Percentiles rank a stretch among this genome's conserved stretches.
Conservation (phyloP, 805 yeast genomes). For the Saturnispora kantuleensis region DNA sequence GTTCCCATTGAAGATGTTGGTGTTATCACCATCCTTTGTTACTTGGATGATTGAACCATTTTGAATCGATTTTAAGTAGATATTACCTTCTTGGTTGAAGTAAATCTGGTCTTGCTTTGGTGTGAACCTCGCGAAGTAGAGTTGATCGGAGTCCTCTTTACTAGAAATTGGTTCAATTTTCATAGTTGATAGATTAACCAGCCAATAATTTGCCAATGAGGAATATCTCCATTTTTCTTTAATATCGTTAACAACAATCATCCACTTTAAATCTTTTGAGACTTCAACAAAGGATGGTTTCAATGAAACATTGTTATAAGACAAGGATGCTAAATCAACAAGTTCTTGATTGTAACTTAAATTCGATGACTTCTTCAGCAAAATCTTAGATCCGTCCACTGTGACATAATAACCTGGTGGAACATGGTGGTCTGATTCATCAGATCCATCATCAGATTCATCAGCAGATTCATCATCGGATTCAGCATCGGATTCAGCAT, state of each 20-base stretch:
- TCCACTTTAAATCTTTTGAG: slow-evolving; percentile 36
- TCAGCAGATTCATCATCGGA: background rate
- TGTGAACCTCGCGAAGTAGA: slow-evolving; percentile 54
- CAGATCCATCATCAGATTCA: background rate
- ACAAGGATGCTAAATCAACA: slow-evolving; percentile 28
- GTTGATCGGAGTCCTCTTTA: slow-evolving; percentile 20
- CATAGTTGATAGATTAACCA: slow-evolving; percentile 37
- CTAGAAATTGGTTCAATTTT: slow-evolving; percentile 17
- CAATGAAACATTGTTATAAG: slow-evolving; percentile 32
- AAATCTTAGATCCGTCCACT: slow-evolving; percentile 10
- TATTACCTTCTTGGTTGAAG: slow-evolving; percentile 45
- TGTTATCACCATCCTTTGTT: slow-evolving; percentile 41
- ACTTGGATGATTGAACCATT: slow-evolving; percentile 24
- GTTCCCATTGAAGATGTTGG: slow-evolving; percentile 49
- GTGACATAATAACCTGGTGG: slow-evolving; percentile 33
- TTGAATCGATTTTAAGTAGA: slow-evolving; percentile 37
- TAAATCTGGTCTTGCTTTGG: slow-evolving; percentile 48
- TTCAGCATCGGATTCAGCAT: background rate
- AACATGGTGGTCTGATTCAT: background rate
- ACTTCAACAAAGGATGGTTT: slow-evolving; percentile 33
- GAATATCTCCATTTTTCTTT: slow-evolving; percentile 62
- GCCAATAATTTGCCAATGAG: slow-evolving; percentile 48
- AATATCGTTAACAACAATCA: slow-evolving; percentile 45
- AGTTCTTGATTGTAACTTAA: slow-evolving; percentile 24
- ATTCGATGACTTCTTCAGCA: slow-evolving; percentile 22